A percentile compares a stretch with the other conserved stretches of the same genome.
Conservation (phyloP, 306 rosid genomes). For the Spatholobus suberectus region DNA sequence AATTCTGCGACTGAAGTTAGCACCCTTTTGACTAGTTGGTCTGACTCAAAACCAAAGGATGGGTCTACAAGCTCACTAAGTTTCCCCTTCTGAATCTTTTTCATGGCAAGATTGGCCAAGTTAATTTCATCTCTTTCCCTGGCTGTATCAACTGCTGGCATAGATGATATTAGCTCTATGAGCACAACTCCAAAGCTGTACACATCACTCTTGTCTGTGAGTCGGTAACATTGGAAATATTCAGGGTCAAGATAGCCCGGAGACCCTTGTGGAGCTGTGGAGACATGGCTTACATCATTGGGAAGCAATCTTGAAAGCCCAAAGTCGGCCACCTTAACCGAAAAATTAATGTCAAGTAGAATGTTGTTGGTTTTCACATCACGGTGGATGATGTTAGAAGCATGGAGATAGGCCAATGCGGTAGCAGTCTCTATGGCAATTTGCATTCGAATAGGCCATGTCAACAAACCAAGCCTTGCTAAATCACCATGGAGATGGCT, state of each 20-base stretch:
- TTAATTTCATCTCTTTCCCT: slow-evolving; percentile 69
- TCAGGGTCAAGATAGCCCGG: slow-evolving; percentile 85
- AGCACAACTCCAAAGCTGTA: slow-evolving; percentile 82
- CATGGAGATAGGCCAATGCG: slow-evolving; percentile 77
- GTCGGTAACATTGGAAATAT: slow-evolving; percentile 67
- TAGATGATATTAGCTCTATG: slow-evolving; percentile 69
- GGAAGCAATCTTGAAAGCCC: slow-evolving; percentile 81
- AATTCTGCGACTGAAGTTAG: slow-evolving; percentile 59
- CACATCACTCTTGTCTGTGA: slow-evolving; percentile 78
- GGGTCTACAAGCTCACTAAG: slow-evolving; percentile 61
- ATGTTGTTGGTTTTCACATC: slow-evolving; percentile 84
- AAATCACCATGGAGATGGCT: slow-evolving; percentile 74
- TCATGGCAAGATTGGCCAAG: slow-evolving; percentile 57
- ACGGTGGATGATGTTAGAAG: slow-evolving; percentile 74
- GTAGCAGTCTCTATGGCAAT: slow-evolving; percentile 75
- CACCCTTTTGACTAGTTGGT: slow-evolving; percentile 54
- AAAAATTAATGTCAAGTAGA: slow-evolving; percentile 58
- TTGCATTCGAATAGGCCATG: slow-evolving; percentile 68
- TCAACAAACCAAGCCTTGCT: slow-evolving; percentile 45
- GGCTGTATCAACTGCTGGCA: slow-evolving; percentile 66
- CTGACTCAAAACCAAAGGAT: slow-evolving; percentile 60
- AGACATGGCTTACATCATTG: slow-evolving; percentile 62
- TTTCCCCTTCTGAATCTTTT: slow-evolving; percentile 53
- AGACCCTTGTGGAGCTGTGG: slow-evolving; percentile 84
- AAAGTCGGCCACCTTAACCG: slow-evolving; percentile 78